A percentile compares a stretch with the other conserved stretches of the same genome.
phyloP scores from a whole-genome alignment of 2,329 filamentous ascomycete species.

The Xylariaceae sp. region DNA sequence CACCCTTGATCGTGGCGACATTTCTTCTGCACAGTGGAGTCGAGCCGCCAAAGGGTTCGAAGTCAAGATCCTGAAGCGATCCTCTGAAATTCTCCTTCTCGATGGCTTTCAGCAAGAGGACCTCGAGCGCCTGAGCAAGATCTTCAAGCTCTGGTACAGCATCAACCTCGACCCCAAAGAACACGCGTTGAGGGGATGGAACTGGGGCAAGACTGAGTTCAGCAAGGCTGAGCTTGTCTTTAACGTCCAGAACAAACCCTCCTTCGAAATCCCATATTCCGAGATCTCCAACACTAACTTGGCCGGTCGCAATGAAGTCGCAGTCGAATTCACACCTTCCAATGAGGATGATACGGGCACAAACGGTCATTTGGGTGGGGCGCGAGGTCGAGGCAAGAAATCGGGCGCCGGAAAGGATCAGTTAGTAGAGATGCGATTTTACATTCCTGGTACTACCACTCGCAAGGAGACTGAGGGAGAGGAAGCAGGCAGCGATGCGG shows the following conservation, averaged over 20 bases:
- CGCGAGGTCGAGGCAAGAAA: slow-evolving; percentile 81
- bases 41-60: slow-evolving; percentile 91
- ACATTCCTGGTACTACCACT: slow-evolving; percentile 89
- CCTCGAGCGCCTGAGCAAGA: slow-evolving; percentile 85
- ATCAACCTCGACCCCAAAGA: slow-evolving; percentile 90
- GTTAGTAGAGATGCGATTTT: slow-evolving; percentile 98
- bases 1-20: slow-evolving; percentile 86
- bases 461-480: slow-evolving; percentile 77
- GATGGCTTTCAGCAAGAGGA: slow-evolving; percentile 96
- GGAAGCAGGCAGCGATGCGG: slow-evolving; percentile 70
- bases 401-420: slow-evolving; percentile 88
- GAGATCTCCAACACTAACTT: slow-evolving; percentile 98
- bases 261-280: slow-evolving; percentile 95
- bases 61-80: slow-evolving; percentile 86
- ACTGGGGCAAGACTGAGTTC: slow-evolving; percentile 99
- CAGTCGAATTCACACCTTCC: slow-evolving; percentile 84
- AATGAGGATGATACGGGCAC: slow-evolving; percentile 74
- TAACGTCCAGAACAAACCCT: slow-evolving; percentile 94
- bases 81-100: slow-evolving; percentile 85
- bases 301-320: slow-evolving; percentile 96
- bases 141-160: slow-evolving; percentile 99
- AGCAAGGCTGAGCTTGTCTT: slow-evolving; percentile 93
- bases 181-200: slow-evolving; percentile 95
- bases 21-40: slow-evolving; percentile 91
- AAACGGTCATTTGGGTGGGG: slow-evolving; percentile 76